Base-by-base conservation (phyloP, 179 eudicot genomes). In the Heliamphora pulchella region DNA sequence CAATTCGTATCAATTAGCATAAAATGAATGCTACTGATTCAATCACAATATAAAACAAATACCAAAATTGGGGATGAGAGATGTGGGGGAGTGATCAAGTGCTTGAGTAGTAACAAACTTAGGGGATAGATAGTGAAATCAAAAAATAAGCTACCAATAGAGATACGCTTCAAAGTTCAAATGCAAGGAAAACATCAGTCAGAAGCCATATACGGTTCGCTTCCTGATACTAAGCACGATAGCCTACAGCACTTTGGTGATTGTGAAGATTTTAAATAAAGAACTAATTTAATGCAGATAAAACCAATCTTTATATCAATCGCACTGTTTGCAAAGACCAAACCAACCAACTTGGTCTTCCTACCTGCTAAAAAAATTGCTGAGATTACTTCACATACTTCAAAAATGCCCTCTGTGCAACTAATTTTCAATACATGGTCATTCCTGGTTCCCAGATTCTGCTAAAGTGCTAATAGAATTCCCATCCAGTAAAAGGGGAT, bases 1-100 rank as follows among this genome's bases (percentile, higher is more conserved):
- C 41, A 80, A 17, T n/a, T 13, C 57, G 61, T 55, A 22, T 5
- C 31, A 31, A 41, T 82, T 57, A 76, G 80, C 77, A 70, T 46
- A 59, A 74, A 57, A 5, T 6, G 43, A 55, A 74, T 39, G 39
- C 58, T n/a, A 75, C 54, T 8, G 8, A 54, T 39, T 53, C n/a
- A 18, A 44, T 65, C 17, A 68, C 44, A 51, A 53, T 13, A 14
- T 53, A 41, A 31, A 65, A 50, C 4, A 55, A 17, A 54, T 31
- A n/a, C 11, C 0, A 41, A 54, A 13, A 54, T 18, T 58, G 67
- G 44, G 47, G 51, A 0, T 14, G 64, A 1, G 17, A 20, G 18
- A 17, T 14, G 2, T 5, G 20, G 20, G 20, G 17, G 20, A 20
- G 17, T 20, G 17, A n/a, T 59, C 1, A 17, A 7, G 17, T n/a